Percentiles rank a stretch among this genome's conserved stretches.
phyloP scores from a whole-genome alignment of 176 grass and related monocot genomes.

The Puccinellia tenuiflora region DNA sequence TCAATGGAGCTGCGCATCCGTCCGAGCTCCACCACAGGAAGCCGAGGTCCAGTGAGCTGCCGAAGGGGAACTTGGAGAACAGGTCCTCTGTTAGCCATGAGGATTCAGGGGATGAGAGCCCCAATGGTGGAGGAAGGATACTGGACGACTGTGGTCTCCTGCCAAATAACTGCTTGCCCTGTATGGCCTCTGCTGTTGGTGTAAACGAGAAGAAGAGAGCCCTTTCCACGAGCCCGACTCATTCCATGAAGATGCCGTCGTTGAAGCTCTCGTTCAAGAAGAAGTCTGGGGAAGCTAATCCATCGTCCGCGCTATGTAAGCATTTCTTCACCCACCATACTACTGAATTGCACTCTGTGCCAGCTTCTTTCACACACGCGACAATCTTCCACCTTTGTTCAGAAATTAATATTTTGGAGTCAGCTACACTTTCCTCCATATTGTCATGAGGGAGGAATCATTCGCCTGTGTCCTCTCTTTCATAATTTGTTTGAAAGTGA shows the following conservation, averaged over 20 bases:
- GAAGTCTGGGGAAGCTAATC: constrained; percentile 72
- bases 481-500: not conserved
- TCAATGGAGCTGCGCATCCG: constrained; percentile 10
- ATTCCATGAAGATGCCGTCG: constrained; percentile 75
- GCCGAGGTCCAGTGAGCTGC: constrained; percentile 56
- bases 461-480: not conserved
- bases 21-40: constrained; percentile 40
- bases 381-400: not conserved
- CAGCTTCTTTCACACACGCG: not conserved
- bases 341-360: not conserved
- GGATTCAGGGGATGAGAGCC: constrained; percentile 37
- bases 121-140: constrained; percentile 42
- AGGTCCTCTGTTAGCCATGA: constrained; percentile 55
- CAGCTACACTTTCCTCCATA: not conserved
- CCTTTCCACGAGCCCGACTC: constrained; percentile 59
- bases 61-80: constrained; percentile 36
- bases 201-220: constrained; percentile 72
- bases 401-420: not conserved
- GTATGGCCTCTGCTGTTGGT: constrained; percentile 54
- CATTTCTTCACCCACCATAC: constrained; percentile 14
- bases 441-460: not conserved
- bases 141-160: constrained; percentile 78
- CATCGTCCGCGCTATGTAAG: constrained; percentile 64
- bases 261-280: constrained; percentile 92
- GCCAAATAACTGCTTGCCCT: constrained; percentile 81